These are phyloP conservation scores for Nakaseomyces sp. DNA, from an alignment of 1,139 yeast genomes.

Conservation along the genomic window DNA sequence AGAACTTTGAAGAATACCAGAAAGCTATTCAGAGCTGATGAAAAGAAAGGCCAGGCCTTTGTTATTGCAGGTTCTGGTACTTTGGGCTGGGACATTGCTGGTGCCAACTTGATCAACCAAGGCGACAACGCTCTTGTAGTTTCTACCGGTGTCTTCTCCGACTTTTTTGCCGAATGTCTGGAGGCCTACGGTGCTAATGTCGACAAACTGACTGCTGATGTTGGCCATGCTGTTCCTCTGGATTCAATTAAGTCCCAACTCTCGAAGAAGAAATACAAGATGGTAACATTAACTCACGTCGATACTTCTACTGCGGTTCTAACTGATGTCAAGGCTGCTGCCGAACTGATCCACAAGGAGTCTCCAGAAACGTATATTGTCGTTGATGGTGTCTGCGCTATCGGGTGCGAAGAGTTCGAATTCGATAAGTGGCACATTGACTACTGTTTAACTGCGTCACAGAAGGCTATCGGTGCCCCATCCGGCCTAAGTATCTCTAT, in stretches of 20 bases:
- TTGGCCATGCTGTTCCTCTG: constrained; percentile 61
- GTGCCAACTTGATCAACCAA: constrained; percentile 55
- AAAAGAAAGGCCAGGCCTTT: constrained; percentile 54
- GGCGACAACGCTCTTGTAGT: constrained; percentile 63
- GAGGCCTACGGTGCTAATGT: constrained; percentile 66
- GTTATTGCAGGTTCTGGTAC: constrained; percentile 90
- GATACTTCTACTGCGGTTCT: constrained; percentile 94
- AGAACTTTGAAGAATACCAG: constrained; percentile 59
- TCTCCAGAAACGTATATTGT: constrained; percentile 76
- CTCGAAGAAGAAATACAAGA: constrained; percentile 44
- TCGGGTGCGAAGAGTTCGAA: constrained; percentile 78
- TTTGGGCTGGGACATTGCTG: constrained; percentile 89
- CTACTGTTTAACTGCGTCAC: constrained; percentile 83
- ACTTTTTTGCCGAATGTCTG: constrained; percentile 74
- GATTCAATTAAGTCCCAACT: constrained; percentile 49
- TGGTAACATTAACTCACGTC: constrained; percentile 85
- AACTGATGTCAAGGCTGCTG: constrained; percentile 56
- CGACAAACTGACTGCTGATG: constrained; percentile 49
- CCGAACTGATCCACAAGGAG: constrained; percentile 49
- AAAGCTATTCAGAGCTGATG: constrained; percentile 56
- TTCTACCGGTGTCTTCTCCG: constrained; percentile 90
- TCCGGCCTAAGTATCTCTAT: constrained; percentile 78
- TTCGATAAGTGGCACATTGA: constrained; percentile 90
- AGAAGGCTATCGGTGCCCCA: constrained; percentile 92
- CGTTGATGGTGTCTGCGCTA: constrained; percentile 92